phyloP scores from a whole-genome alignment of 805 yeast species.

The Lachancea cidri region DNA sequence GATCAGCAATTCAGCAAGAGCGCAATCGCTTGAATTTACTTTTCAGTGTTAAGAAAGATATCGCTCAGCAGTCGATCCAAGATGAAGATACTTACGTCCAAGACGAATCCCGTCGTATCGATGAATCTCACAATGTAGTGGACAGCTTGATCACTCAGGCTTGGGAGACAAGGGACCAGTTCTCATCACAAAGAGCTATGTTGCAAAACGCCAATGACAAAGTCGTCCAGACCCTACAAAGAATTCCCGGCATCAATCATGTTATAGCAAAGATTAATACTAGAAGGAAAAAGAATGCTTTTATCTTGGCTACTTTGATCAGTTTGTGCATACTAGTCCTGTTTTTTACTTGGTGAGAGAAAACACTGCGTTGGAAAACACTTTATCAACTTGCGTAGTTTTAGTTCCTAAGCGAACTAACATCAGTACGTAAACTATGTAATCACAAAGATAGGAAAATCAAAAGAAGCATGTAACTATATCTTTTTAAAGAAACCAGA shows the following conservation, averaged over 20 bases:
- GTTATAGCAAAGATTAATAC: slow-evolving; percentile 78
- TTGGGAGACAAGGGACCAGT: slow-evolving; percentile 81
- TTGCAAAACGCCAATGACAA: slow-evolving; percentile 60
- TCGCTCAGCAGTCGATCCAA: slow-evolving; percentile 54
- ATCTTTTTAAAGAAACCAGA: background rate
- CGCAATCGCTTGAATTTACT: slow-evolving; percentile 71
- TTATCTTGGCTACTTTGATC: slow-evolving; percentile 73
- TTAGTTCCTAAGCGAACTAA: background rate
- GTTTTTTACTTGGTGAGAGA: slow-evolving; percentile 43
- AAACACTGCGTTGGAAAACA: no score
- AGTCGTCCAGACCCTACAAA: slow-evolving; percentile 54
- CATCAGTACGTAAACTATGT: background rate
- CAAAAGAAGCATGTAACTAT: background rate
- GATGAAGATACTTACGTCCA: slow-evolving; percentile 68
- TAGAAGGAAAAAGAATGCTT: slow-evolving; percentile 80
- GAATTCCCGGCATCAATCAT: slow-evolving; percentile 78
- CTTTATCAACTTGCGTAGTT: no score
- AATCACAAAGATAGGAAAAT: background rate
- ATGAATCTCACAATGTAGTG: slow-evolving; percentile 65
- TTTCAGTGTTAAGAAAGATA: slow-evolving; percentile 72
- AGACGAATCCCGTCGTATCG: slow-evolving; percentile 70
- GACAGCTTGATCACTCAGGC: slow-evolving; percentile 83
- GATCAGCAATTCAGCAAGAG: slow-evolving; percentile 58
- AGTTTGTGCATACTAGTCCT: slow-evolving; percentile 66
- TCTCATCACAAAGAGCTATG: slow-evolving; percentile 62